Evolutionary conservation across 129 eudicot species (phyloP), one percentile per base, ranked within the genome.

Genomic region (Chrysanthemum makinoi): DNA sequence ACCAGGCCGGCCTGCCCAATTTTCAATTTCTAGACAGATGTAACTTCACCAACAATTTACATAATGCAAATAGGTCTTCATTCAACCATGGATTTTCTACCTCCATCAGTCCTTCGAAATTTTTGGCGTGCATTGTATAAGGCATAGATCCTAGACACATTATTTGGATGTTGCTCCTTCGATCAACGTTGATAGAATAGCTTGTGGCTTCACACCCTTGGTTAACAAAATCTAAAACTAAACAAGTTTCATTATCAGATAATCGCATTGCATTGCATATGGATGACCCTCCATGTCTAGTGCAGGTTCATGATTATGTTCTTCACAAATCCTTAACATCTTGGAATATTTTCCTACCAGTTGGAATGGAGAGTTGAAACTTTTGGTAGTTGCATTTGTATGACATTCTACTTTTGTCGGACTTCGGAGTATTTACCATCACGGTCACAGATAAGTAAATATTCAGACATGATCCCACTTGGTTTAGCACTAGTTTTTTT

Each of bases 271-370:
- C 43, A 6, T 35, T 33, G 20, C 24, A 30, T 62, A 62, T 33
- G 67, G 67, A 62, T 62, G 49, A 62, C 67, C 48, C 48, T 62
- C 18, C 48, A 30, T 28, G 0, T 62, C 48, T 62, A 11, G 19
- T 62, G 49, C 67, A 62, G 67, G 67, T 62, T 62, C 67, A 15
- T 62, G 67, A 62, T 62, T 62, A 62, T 62, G 67, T 15, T 62
- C 15, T 62, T 30, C 67, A 62, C 47, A 26, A 26, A 62, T 19
- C 66, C 18, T 14, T 26, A 61, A 10, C 17, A 28, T 8, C 46
- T 33, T 20, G 20, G 20, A 20, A 20, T 20, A 20, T 20, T 20
- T 20, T 20, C 20, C 20, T 20, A 20, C 20, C 20, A 20, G 20
- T 20, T 20, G 20, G 20, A 20, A 20, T 20, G 20, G 20, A 20